Conservation (phyloP, 1,284 basidiomycete species). For the Moniliophthora roreri region DNA sequence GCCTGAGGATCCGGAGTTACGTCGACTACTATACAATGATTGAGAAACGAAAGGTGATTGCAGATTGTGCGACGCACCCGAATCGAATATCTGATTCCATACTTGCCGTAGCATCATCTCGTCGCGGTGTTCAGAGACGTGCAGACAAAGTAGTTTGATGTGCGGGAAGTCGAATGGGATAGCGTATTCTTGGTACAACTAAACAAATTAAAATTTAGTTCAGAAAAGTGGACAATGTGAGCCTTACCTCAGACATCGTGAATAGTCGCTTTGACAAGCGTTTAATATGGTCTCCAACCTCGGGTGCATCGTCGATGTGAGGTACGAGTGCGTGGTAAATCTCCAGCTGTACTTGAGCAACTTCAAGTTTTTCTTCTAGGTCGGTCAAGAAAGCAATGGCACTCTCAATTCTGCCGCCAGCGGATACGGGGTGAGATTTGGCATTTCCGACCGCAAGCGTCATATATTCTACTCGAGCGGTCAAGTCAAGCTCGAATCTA, state of each 20-base stretch:
- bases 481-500: conserved; percentile 71
- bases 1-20: conserved; percentile 47
- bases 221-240: no score
- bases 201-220: conserved; percentile 3
- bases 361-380: conserved; percentile 95
- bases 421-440: conserved; percentile 86
- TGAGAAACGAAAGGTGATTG: conserved; percentile 2
- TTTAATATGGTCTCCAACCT: conserved; percentile 56
- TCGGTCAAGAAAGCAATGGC: conserved; percentile 91
- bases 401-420: conserved; percentile 74
- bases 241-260: conserved; percentile 68
- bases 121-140: conserved; percentile 92
- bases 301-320: conserved; percentile 57
- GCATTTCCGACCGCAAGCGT: conserved; percentile 95
- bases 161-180: conserved; percentile 84
- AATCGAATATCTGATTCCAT: conserved; percentile 87
- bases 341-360: conserved; percentile 95
- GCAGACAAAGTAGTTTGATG: conserved; percentile 88
- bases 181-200: conserved; percentile 91
- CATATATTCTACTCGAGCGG: conserved; percentile 82
- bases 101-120: conserved; percentile 79
- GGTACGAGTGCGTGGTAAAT: conserved; percentile 68
- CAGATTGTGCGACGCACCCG: conserved; percentile 47
- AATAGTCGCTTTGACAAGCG: conserved; percentile 56
- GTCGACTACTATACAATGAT: conserved; percentile 40